Base-by-base conservation (phyloP, 371 early-diverging fungal species). In the Haplosporangium sp. region DNA sequence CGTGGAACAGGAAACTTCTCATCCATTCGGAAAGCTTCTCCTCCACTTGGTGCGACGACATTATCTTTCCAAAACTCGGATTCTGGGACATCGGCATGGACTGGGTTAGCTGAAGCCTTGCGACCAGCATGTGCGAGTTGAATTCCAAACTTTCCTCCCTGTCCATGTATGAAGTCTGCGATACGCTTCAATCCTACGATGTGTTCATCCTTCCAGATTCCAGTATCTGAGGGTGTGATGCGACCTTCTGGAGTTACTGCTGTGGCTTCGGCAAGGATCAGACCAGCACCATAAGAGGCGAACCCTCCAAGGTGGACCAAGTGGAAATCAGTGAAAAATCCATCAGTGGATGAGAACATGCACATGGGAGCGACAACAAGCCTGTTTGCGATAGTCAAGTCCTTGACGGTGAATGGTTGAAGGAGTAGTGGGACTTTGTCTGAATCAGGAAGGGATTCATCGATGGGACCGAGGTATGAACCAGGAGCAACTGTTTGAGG, bases 91-190 rank as follows among this genome's bases (percentile, higher is more conserved):
- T 83, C 74, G 50, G 6, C 39, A 85, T 88, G 20, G 90, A 90
- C 4, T 11, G 50, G 17, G 13, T 50, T 50, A 13, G 15, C 19
- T 5, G 50, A 50, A 4, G 50, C 77, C 72, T 95, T 95, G 63
- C 96, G 87, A 8, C 96, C 96, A n/a, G 93, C 92, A 72, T 96
- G 97, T 1, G 86, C 93, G 7, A 96, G 72, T 71, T 97, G 97
- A 71, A 95, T 91, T 50, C 88, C 95, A 9, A 88, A 82, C 48
- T 87, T 79, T 34, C 85, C 63, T 2, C 92, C 92, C 42, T 88
- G 88, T 5, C 86, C 76, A 67, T 96, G 93, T 56, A 89, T 78
- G 96, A 44, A 96, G 61, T 89, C 86, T n/a, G 87, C 91, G 5
- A 95, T 86, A 13, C 87, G 85, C 61, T 86, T 85, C 39, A 94